These are phyloP conservation scores for Ceratobasidium theobromae DNA, from an alignment of 1,284 basidiomycete genomes.

Conservation along the genomic window DNA sequence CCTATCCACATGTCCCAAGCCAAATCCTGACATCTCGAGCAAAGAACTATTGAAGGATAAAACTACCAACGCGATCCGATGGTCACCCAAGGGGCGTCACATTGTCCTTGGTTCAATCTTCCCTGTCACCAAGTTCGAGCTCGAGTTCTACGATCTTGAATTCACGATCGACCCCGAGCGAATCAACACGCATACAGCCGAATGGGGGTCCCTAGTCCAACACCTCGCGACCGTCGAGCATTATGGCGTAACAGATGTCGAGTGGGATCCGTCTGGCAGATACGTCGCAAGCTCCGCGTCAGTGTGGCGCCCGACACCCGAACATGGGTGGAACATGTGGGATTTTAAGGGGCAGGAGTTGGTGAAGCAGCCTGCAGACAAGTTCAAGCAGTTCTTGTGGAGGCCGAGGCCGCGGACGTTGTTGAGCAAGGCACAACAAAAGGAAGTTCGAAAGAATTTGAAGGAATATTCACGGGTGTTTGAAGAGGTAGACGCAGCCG, in stretches of 20 bases:
- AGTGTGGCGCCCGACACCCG: slow-evolving; percentile 92
- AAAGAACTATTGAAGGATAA: slow-evolving; percentile 79
- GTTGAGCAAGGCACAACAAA: slow-evolving; percentile 87
- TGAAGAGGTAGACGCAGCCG: slow-evolving; percentile 95
- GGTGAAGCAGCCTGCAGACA: slow-evolving; percentile 84
- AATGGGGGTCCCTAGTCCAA: slow-evolving; percentile 88
- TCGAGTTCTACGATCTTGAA: slow-evolving; percentile 99
- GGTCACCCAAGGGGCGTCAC: slow-evolving; percentile 97
- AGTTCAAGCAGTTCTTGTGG: slow-evolving; percentile 99
- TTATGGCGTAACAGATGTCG: slow-evolving; percentile 96
- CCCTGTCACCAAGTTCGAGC: slow-evolving; percentile 91
- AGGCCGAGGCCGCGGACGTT: slow-evolving; percentile 89
- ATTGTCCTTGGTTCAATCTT: slow-evolving; percentile 95
- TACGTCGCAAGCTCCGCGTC: slow-evolving; percentile 93
- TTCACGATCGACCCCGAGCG: slow-evolving; percentile 69
- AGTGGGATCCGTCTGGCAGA: slow-evolving; percentile 97
- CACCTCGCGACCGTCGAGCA: slow-evolving; percentile 90
- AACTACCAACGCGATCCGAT: slow-evolving; percentile 93
- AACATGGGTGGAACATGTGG: slow-evolving; percentile 97
- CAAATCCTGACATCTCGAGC: slow-evolving; percentile 8
- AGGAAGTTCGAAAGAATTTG: slow-evolving; percentile 84
- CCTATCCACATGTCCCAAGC: slow-evolving; percentile 27
- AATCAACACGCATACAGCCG: slow-evolving; percentile 58
- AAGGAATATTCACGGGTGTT: slow-evolving; percentile 90
- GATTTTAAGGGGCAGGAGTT: slow-evolving; percentile 96